phyloP scores from a whole-genome alignment of 805 yeast genomes.

The Schwanniomyces yamadae region DNA sequence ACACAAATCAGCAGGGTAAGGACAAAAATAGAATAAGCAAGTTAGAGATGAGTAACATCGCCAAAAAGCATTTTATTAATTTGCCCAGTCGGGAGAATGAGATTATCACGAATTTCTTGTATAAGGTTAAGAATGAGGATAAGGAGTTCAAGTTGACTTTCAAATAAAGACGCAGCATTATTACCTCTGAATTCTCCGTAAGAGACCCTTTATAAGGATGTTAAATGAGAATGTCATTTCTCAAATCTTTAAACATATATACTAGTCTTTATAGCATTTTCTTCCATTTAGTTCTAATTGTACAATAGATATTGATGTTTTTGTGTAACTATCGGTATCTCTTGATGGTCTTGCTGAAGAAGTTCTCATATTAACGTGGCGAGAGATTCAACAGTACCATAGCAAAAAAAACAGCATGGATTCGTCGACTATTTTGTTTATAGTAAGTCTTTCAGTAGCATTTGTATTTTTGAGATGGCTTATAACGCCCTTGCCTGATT shows the following conservation, averaged over 20 bases:
- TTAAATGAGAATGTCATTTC: too few species aligned
- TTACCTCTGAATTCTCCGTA: too few species aligned
- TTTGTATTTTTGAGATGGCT: slow-evolving; percentile 67
- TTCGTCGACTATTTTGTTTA: slow-evolving; percentile 51
- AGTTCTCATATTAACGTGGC: too few species aligned
- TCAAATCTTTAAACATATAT: too few species aligned
- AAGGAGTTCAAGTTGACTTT: slow-evolving; percentile 42
- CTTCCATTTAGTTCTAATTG: too few species aligned
- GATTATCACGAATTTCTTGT: slow-evolving; percentile 82
- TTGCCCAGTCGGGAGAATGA: slow-evolving; percentile 74
- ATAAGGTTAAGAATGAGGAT: slow-evolving; percentile 74
- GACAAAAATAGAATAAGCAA: slow-evolving; percentile 49
- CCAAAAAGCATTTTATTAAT: slow-evolving; percentile 66
- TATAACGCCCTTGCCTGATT: slow-evolving; percentile 55
- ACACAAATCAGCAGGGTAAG: slow-evolving; percentile 18
- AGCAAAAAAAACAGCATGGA: slow-evolving; percentile 43
- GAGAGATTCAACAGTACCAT: too few species aligned
- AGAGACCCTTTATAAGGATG: too few species aligned
- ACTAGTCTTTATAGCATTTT: too few species aligned
- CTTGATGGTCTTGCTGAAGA: too few species aligned
- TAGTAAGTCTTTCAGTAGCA: slow-evolving; percentile 49
- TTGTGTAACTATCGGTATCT: too few species aligned
- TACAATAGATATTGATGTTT: too few species aligned
- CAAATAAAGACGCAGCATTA: too few species aligned
- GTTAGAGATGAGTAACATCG: slow-evolving; percentile 56